phyloP scores from a whole-genome alignment of 176 grass and related monocot genomes.

The Cenchrus fungigraminus region DNA sequence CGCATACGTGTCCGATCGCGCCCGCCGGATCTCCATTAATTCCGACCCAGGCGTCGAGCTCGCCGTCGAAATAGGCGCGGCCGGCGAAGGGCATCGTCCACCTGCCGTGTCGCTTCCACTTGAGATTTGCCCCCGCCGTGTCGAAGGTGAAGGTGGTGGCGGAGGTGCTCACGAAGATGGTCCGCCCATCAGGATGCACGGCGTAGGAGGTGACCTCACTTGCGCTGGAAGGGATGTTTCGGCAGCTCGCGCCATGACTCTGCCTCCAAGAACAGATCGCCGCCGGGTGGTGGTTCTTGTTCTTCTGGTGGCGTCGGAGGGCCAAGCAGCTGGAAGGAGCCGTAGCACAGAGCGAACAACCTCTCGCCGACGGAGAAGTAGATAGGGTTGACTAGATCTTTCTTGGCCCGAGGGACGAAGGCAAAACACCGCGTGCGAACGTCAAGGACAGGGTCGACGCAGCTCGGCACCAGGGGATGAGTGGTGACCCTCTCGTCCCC shows the following conservation, averaged over 20 bases:
- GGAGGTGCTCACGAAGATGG: neutral
- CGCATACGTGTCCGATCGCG: neutral
- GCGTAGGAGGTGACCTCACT: neutral
- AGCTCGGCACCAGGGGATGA: neutral
- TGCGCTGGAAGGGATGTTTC: neutral
- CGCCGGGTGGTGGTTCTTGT: neutral
- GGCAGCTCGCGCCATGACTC: neutral
- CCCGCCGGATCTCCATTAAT: neutral
- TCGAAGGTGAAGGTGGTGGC: neutral
- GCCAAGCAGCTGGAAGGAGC: neutral
- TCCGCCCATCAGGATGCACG: neutral
- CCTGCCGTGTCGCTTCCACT: neutral
- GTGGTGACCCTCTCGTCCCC: no score
- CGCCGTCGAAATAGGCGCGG: neutral
- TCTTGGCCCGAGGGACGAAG: neutral
- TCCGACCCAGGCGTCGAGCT: slow-evolving; percentile 27
- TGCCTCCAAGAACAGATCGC: neutral
- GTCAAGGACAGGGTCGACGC: neutral
- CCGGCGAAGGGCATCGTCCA: neutral
- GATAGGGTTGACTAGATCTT: neutral
- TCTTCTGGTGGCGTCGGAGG: neutral
- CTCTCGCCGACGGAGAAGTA: neutral
- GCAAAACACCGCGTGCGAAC: neutral
- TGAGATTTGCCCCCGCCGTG: neutral
- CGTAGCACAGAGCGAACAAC: neutral